Conservation (phyloP, 495 filamentous ascomycete species). For the Talaromyces trachyspermus region DNA sequence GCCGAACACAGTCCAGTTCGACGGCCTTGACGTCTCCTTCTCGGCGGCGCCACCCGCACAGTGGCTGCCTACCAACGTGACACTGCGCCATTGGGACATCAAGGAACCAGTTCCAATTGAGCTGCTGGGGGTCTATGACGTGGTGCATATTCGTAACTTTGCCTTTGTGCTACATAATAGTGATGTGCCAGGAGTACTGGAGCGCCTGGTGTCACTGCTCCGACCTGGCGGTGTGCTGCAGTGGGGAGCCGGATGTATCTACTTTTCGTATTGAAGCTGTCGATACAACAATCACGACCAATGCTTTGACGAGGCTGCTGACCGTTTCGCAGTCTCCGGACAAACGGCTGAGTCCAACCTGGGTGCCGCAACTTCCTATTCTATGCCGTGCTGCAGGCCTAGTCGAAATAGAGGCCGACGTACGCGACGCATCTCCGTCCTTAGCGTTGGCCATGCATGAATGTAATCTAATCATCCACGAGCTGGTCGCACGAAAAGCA, state of each 20-base stretch:
- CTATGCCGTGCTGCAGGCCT: conserved; percentile 1
- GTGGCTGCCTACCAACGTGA: conserved; percentile 19
- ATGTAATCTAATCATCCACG: conserved; percentile 6
- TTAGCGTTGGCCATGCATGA: conserved; percentile 5
- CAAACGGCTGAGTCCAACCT: not conserved
- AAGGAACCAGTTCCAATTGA: conserved; percentile 15
- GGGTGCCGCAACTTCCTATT: conserved; percentile 2
- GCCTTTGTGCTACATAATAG: conserved; percentile 18
- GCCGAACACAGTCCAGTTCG: conserved; percentile 9
- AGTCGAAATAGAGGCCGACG: not conserved
- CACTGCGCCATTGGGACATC: conserved; percentile 22
- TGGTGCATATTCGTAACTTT: conserved; percentile 28
- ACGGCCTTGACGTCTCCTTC: conserved; percentile 22
- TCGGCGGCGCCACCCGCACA: conserved; percentile 13
- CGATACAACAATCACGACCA: not conserved
- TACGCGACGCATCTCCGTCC: not conserved
- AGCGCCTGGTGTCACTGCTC: conserved; percentile 17
- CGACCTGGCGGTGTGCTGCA: conserved; percentile 32
- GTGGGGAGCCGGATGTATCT: conserved; percentile 24
- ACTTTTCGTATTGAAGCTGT: conserved; percentile 12
- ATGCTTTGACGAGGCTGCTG: conserved; percentile 1
- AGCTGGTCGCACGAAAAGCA: conserved; percentile 4
- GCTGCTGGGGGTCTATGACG: conserved; percentile 21
- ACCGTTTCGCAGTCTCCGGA: not conserved
- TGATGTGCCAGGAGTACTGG: conserved; percentile 14